Base-by-base conservation (phyloP, 1,139 yeast species). In the Saccharomyces hybrid region DNA sequence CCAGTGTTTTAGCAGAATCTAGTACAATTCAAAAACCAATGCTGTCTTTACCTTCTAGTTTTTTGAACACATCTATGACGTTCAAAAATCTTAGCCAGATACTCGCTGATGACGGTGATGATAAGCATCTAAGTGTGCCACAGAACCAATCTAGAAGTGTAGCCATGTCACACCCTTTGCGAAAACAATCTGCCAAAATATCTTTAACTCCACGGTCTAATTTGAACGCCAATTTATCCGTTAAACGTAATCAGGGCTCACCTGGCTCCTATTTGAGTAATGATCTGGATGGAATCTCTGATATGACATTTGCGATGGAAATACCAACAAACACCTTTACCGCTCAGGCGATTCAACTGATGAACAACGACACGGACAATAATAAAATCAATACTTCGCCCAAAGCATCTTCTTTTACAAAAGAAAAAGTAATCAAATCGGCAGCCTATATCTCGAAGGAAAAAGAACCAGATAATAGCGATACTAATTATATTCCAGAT, bases 1-100 rank as follows among this genome's bases (percentile, higher is more conserved):
- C 63, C 16, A 61, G 63, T 47, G 55, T 63, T 16, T 46, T 66
- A 14, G 69, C 69, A 1, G 67, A 66, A 31, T 66, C 70, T n/a
- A 66, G 69, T 49, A 57, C 60, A 1, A 58, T 64, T 11, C 58
- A 59, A 8, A 53, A 55, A 29, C 60, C 63, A n/a, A 46, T 58
- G 41, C 34, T 61, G 6, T 55, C 62, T 2, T 47, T 64, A 51
- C 68, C 70, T 25, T 61, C 67, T 13, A 51, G 63, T 4, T 32
- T 57, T 9, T 53, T 65, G 32, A 64, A 63, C 49, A 57, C 65
- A 16, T 60, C 70, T 1, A 55, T 55, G 47, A 67, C 71, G 1
- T 66, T 67, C 48, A 62, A 59, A 50, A 62, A 68, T 52, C 53
- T 67, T 23, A 62, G 55, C 29, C 60, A 60, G 3, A 60, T 64